phyloP scores from a whole-genome alignment of 495 filamentous ascomycete genomes.

The Penicillium subrubescens region DNA sequence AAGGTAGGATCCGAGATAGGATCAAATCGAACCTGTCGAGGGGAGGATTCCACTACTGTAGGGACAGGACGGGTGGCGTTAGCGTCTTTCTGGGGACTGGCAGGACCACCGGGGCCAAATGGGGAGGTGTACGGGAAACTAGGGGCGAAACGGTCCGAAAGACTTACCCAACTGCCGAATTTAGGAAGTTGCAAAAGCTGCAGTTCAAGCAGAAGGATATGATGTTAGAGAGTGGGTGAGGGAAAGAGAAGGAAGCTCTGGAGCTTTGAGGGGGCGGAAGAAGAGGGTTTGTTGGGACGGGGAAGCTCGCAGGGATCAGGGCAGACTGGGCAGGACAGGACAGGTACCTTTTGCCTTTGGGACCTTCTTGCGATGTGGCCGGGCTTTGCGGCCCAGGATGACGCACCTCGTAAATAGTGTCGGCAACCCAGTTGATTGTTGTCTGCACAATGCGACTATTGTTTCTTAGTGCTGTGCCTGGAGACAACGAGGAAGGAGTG shows the following conservation, averaged over 20 bases:
- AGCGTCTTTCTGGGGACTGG: conserved; percentile 9
- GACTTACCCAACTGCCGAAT: conserved; percentile 1
- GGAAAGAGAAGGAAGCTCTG: conserved; percentile 15
- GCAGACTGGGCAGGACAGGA: no score
- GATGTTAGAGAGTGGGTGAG: neutral
- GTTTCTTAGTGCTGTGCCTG: neutral
- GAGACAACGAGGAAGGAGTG: neutral
- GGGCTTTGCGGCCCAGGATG: conserved; percentile 16
- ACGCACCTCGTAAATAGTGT: conserved; percentile 20
- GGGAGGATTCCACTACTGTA: conserved; percentile 11
- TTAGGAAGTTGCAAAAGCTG: no score
- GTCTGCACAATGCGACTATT: neutral
- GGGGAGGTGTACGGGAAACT: neutral
- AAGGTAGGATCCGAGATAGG: neutral
- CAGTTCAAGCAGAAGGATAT: neutral
- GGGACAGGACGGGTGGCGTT: conserved; percentile 12
- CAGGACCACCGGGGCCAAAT: neutral
- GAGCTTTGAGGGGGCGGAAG: conserved; percentile 6
- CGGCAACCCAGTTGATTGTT: neutral
- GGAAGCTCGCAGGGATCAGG: no score
- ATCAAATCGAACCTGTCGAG: neutral
- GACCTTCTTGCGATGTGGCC: conserved; percentile 13
- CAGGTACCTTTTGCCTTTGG: no score
- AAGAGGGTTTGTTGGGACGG: no score
- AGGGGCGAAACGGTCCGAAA: neutral